phyloP scores from a whole-genome alignment of 306 rosid genomes.

The Quercus berberidifolia region DNA sequence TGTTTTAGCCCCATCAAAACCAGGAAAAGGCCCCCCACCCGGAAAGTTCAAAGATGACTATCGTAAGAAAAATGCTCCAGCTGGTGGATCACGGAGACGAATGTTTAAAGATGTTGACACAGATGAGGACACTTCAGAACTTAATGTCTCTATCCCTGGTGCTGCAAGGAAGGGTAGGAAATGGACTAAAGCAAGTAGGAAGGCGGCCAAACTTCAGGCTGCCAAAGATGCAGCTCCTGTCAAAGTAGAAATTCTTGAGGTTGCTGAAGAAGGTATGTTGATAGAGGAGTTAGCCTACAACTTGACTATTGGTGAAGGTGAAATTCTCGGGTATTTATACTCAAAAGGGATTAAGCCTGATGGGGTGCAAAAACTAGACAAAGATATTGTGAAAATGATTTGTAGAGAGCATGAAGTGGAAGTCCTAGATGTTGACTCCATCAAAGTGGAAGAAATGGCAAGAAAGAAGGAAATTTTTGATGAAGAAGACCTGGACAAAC shows the following conservation, averaged over 20 bases:
- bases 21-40: slow-evolving; percentile 69
- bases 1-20: slow-evolving; percentile 70
- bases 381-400: slow-evolving; percentile 91
- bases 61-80: slow-evolving; percentile 59
- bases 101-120: slow-evolving; percentile 39
- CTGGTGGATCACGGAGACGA: slow-evolving; percentile 68
- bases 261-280: slow-evolving; percentile 71
- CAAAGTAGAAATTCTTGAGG: slow-evolving; percentile 94
- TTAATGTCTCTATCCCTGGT: slow-evolving; percentile 68
- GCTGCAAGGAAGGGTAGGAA: slow-evolving; percentile 87
- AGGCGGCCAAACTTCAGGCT: slow-evolving; percentile 94
- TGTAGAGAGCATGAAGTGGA: slow-evolving; percentile 85
- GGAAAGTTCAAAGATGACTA: slow-evolving; percentile 70
- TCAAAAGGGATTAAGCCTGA: slow-evolving; percentile 91
- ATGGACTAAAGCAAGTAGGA: slow-evolving; percentile 98
- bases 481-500: slow-evolving; percentile 79
- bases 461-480: slow-evolving; percentile 68
- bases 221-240: slow-evolving; percentile 98
- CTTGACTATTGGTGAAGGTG: slow-evolving; percentile 76
- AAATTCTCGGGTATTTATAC: slow-evolving; percentile 85
- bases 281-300: slow-evolving; percentile 79
- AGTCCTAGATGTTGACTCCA: slow-evolving; percentile 71
- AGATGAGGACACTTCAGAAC: slow-evolving; percentile 69
- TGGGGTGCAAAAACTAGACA: slow-evolving; percentile 89
- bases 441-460: slow-evolving; percentile 72